Conservation (phyloP, 2,329 filamentous ascomycete genomes). For the Arthrobotrys pseudoclavata region DNA sequence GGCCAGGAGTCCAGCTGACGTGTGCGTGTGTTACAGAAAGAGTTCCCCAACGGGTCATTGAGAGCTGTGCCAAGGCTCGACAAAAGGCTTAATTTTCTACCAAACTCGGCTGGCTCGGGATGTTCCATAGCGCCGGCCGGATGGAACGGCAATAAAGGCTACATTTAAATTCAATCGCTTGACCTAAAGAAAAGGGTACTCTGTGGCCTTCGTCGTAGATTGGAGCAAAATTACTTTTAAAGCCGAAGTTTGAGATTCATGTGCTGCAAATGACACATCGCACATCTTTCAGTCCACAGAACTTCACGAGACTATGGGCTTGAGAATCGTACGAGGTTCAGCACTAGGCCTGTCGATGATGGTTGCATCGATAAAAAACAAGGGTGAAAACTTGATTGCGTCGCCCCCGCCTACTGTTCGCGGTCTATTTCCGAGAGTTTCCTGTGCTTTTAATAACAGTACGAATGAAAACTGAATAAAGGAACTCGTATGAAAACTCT, state of each 20-base stretch:
- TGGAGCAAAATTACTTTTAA: background rate
- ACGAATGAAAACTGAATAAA: conserved; percentile 29
- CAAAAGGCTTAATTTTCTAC: conserved; percentile 53
- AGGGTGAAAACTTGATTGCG: conserved; percentile 37
- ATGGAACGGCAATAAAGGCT: background rate
- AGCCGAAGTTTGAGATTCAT: too few relatives aligned
- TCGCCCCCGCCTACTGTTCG: background rate
- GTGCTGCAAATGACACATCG: background rate
- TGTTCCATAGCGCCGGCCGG: conserved; percentile 12
- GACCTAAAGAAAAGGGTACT: background rate
- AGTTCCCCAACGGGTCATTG: background rate
- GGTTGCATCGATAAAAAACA: conserved; percentile 30
- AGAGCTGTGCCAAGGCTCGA: conserved; percentile 49
- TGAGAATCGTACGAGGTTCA: conserved; percentile 36
- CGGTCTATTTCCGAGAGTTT: background rate
- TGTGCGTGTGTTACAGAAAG: conserved; percentile 50
- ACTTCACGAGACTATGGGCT: conserved; percentile 31
- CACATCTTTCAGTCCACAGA: conserved; percentile 2
- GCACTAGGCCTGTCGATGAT: conserved; percentile 47
- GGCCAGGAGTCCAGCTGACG: conserved; percentile 45
- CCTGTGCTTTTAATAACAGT: conserved; percentile 38
- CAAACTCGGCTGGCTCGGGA: conserved; percentile 39
- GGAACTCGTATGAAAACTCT: conserved; percentile 1
- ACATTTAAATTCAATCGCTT: background rate
- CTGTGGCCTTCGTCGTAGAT: background rate